Evolutionary conservation across 176 grass and related monocot genomes (phyloP).

Genomic region (Cenchrus purpureus): DNA sequence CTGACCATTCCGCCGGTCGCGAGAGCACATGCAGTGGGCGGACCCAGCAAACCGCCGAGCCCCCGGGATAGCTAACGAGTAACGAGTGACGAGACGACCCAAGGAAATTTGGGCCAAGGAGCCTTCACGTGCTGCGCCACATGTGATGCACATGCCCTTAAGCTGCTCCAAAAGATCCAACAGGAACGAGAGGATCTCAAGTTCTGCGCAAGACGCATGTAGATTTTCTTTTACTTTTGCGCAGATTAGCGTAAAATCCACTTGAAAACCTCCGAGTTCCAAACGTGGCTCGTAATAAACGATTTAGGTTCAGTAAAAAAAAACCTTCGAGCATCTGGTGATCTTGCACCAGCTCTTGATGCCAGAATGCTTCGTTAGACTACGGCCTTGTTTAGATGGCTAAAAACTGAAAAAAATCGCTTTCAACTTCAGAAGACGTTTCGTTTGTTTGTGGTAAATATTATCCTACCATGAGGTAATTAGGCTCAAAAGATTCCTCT

Average conservation of each 20-base stretch:
- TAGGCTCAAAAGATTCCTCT: no score
- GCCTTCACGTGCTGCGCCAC: slow-evolving; percentile 25
- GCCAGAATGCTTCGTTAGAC: background rate
- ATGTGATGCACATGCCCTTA: slow-evolving; percentile 22
- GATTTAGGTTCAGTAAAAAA: background rate
- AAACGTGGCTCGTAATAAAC: background rate
- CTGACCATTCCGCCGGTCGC: background rate
- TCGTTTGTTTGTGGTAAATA: no score
- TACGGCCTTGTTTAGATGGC: no score
- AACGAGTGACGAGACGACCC: background rate
- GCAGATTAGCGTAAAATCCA: background rate
- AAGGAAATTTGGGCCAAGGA: background rate
- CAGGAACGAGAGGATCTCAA: background rate
- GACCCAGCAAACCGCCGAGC: background rate
- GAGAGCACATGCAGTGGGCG: slow-evolving; percentile 5
- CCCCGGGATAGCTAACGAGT: background rate
- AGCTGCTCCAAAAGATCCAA: background rate
- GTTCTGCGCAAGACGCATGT: background rate
- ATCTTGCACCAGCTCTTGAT: background rate
- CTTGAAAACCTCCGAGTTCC: background rate
- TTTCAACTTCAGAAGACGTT: no score
- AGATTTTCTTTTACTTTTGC: background rate
- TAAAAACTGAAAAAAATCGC: no score
- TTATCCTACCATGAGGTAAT: no score
- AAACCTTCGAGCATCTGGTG: background rate